phyloP scores from a whole-genome alignment of 176 grass and related monocot species.

The Miscanthus lutarioriparius region DNA sequence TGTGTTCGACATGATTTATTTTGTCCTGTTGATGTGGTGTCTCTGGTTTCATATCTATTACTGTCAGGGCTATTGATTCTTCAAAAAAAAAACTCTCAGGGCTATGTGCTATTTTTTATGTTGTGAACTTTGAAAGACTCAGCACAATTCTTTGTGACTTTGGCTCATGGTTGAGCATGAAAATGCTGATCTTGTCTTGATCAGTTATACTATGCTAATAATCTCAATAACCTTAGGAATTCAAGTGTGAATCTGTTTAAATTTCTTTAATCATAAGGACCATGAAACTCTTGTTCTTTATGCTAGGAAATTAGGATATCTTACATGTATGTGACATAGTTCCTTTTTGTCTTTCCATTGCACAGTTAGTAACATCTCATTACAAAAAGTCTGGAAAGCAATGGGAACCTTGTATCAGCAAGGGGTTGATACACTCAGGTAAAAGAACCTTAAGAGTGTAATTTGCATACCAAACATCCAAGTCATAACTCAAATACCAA shows the following conservation, averaged over 20 bases:
- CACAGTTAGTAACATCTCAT: constrained; percentile 61
- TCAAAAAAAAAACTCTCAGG: background rate
- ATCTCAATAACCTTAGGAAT: background rate
- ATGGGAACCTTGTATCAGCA: constrained; percentile 68
- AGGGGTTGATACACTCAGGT: constrained; percentile 66
- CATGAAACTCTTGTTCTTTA: background rate
- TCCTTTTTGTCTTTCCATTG: constrained; percentile 12
- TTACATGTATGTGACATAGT: background rate
- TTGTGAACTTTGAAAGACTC: background rate
- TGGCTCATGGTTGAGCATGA: background rate
- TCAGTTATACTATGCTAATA: background rate
- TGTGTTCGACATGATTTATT: background rate
- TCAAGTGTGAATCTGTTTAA: constrained; percentile 5
- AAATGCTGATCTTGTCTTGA: constrained; percentile 7
- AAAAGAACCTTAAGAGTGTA: constrained; percentile 19
- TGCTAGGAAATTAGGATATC: background rate
- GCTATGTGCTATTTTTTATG: background rate
- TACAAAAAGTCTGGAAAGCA: constrained; percentile 52
- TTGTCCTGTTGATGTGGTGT: background rate
- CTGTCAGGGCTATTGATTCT: background rate
- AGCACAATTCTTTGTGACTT: background rate
- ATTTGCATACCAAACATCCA: background rate
- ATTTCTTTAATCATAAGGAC: constrained; percentile 22
- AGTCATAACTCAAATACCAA: background rate
- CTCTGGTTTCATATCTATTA: background rate